Base-by-base conservation (phyloP, 2,329 filamentous ascomycete genomes). In the Xylariaceae sp. region DNA sequence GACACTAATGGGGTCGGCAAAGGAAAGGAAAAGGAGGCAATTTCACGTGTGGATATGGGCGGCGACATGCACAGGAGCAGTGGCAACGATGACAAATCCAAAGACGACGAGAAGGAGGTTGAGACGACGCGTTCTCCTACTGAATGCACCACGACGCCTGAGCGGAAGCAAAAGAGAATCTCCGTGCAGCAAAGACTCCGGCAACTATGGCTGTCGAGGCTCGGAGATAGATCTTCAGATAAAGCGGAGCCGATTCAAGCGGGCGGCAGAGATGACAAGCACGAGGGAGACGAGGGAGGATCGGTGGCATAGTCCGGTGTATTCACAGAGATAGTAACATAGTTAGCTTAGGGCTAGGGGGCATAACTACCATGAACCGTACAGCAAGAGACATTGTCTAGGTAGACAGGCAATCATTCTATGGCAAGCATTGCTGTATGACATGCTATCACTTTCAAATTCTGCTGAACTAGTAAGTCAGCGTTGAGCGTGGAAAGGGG, bases 21-120 rank as follows among this genome's bases (percentile, higher is more conserved):
- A 19, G 57, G 57, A 15, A 57, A 55, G 21, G 57, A 29, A 32
- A 57, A 48, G 39, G 56, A 57, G 45, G 43, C 40, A 12, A 40
- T 57, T 16, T 8, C 36, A 2, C 12, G 49, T 4, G 8, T 18
- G 10, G 37, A 42, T 30, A 8, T 9, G 10, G 51, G 41, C 13
- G 22, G 13, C 1, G 10, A 32, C 12, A 30, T 29, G 32, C 36
- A 19, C 19, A 16, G 3, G 5, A 2, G 15, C n/a, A 51, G 47
- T 16, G 19, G 29, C 30, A 13, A 32, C 18, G 48, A 48, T 2
- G 51, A 32, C 6, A 30, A 37, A 4, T 45, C n/a, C 9, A 21
- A 39, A n/a, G 29, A 30, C 26, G 30, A 48, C 6, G 19, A 7
- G 3, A 37, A 48, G 19, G 51, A 52, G n/a, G 18, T 26, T n/a